Percentiles rank a stretch among this genome's conserved stretches.
Conservation (phyloP, 192 early-diverging fungal species). For the Podila clonocystis region DNA sequence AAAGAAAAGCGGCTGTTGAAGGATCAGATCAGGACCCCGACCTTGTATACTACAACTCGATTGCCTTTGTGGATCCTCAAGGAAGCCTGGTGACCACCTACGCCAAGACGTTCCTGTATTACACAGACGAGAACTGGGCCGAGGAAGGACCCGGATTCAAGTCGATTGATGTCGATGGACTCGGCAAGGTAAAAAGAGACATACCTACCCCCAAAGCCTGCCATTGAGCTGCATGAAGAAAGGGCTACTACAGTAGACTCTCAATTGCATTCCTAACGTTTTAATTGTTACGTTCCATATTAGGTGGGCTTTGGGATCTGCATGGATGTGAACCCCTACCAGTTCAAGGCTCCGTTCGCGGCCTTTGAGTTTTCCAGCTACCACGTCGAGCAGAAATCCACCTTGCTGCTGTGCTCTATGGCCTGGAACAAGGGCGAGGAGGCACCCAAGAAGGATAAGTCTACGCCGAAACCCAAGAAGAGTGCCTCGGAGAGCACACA, state of each 20-base stretch:
- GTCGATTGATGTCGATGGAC: constrained; percentile 55
- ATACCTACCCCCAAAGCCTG: background rate
- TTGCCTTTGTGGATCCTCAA: constrained; percentile 64
- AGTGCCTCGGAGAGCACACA: background rate
- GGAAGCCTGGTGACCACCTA: constrained; percentile 67
- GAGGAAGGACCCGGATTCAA: constrained; percentile 70
- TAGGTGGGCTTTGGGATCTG: constrained; percentile 84
- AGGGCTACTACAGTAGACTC: background rate
- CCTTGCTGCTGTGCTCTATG: constrained; percentile 72
- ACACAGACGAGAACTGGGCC: constrained; percentile 82
- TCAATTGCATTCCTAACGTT: background rate
- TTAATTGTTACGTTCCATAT: background rate
- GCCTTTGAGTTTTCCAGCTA: constrained; percentile 77
- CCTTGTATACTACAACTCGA: constrained; percentile 68
- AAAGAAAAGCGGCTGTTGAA: constrained; percentile 6
- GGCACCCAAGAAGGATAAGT: constrained; percentile 21
- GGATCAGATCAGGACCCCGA: background rate
- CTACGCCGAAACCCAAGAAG: background rate
- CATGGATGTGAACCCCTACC: constrained; percentile 87
- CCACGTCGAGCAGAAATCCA: constrained; percentile 58
- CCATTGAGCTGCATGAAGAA: background rate
- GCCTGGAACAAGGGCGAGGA: constrained; percentile 68
- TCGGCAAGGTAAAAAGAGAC: constrained; percentile 61
- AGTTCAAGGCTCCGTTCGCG: constrained; percentile 70
- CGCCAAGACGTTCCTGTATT: constrained; percentile 76